Percentiles rank a stretch among this genome's conserved stretches.
Evolutionary conservation across 139 green algal genomes (phyloP).

Genomic region (Axilococcus clingmanii): DNA sequence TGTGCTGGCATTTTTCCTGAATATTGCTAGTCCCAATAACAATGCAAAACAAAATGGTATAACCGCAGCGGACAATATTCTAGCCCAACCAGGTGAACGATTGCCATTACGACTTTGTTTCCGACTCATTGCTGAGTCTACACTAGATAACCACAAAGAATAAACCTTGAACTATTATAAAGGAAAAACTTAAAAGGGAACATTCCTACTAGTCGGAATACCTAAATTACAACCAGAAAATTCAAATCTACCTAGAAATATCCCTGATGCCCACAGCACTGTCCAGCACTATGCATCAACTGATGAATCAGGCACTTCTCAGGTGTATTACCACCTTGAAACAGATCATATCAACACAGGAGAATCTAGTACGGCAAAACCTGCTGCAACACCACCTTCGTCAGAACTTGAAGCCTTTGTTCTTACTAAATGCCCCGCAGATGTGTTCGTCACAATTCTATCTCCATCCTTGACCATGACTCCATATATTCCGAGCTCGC

Average conservation of each 20-base stretch:
- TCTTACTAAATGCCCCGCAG: conserved; percentile 79
- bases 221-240: too few species aligned
- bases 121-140: too few species aligned
- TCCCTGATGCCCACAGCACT: too few species aligned
- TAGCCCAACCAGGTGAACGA: too few species aligned
- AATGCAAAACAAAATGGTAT: too few species aligned
- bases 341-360: conserved; percentile 42
- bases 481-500: conserved; percentile 89
- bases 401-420: conserved; percentile 84
- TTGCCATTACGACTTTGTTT: too few species aligned
- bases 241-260: too few species aligned
- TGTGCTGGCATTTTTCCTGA: too few species aligned
- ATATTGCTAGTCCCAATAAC: too few species aligned
- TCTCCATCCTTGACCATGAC: conserved; percentile 37
- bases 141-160: too few species aligned
- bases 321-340: neutral
- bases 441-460: conserved; percentile 65
- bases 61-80: too few species aligned
- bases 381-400: conserved; percentile 88
- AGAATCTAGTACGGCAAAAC: conserved; percentile 87
- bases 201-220: neutral
- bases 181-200: conserved; percentile 17
- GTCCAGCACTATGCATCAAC: neutral
- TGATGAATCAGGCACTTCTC: neutral
- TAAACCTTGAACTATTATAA: too few species aligned